Base-by-base conservation (phyloP, 78 protist species). In the Dictyostelium purpureum region DNA sequence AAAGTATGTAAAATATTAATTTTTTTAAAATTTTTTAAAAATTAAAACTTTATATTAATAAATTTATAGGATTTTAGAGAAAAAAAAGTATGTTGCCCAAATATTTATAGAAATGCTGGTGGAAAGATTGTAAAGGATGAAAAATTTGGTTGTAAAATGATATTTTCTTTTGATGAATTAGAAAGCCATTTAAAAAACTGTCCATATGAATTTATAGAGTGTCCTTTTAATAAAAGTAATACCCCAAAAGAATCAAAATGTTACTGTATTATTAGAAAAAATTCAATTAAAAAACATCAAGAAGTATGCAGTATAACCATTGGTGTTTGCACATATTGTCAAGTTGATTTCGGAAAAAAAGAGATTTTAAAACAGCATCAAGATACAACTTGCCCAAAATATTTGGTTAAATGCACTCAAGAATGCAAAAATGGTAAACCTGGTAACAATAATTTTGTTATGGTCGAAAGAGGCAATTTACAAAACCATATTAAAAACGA, bases 11-110 rank as follows among this genome's bases (percentile, higher is more conserved):
- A 11, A 57, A 57, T 57, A 18, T 24, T 21, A 21, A 54, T 24
- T 56, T 56, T 56, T n/a, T n/a, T n/a, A n/a, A 18, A 10, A 18
- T 52, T 21, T 52, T n/a, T 56, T 24, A 1, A 2, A 9, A 24
- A 24, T 9, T 56, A 24, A 7, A 11, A 24, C 24, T 24, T n/a
- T 56, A 9, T 56, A n/a, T 2, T 6, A 9, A 24, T 56, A 52
- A 52, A 52, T 52, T 57, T 26, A 63, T 33, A 63, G 71, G 71
- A 63, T 33, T 63, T 63, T 63, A 63, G 71, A 63, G 33, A 63
- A 33, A 26, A 63, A 63, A 31, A 26, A 63, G 33, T 63, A 11
- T 63, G 16, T 63, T 63, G 71, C 18, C 71, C 71, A 63, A 63
- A 63, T 63, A 33, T 63, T 33, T 63, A 28, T 63, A 63, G 18